Evolutionary conservation across 202 grass and related monocot species (phyloP).

Genomic region (Digitaria exilis): DNA sequence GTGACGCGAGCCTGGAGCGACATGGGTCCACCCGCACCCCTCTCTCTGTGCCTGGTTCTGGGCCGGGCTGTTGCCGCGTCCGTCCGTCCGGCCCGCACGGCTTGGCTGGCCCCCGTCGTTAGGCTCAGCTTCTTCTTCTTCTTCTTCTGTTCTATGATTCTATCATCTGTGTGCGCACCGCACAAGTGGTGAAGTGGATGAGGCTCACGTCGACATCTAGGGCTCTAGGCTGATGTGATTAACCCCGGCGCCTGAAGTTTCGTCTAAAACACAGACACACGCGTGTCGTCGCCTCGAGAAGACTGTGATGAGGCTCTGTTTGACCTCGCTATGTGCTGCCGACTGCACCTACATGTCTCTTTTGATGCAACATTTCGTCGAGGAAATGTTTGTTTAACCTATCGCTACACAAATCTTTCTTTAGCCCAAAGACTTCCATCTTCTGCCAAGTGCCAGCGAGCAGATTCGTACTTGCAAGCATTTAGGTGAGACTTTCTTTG

Average conservation of each 20-base stretch:
- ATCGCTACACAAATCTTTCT: not conserved
- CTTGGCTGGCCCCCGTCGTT: no score
- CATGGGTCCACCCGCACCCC: no score
- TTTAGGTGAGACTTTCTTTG: not conserved
- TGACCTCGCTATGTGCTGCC: not conserved
- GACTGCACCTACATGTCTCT: slow-evolving; percentile 14
- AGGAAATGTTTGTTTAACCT: not conserved
- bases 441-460: not conserved
- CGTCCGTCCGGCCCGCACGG: no score
- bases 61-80: not conserved
- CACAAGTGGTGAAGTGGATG: not conserved
- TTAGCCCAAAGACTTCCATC: not conserved
- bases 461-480: not conserved
- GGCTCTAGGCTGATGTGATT: not conserved
- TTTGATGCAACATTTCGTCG: not conserved
- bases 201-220: slow-evolving; percentile 22
- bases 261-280: not conserved
- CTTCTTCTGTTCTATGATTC: no score
- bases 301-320: not conserved
- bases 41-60: no score
- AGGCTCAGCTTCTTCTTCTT: no score
- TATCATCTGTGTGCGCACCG: not conserved
- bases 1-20: not conserved
- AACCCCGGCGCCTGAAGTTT: not conserved
- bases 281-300: slow-evolving; percentile 19